Base-by-base conservation (phyloP, 2,329 filamentous ascomycete genomes). In the Ceratocystis colombiana region DNA sequence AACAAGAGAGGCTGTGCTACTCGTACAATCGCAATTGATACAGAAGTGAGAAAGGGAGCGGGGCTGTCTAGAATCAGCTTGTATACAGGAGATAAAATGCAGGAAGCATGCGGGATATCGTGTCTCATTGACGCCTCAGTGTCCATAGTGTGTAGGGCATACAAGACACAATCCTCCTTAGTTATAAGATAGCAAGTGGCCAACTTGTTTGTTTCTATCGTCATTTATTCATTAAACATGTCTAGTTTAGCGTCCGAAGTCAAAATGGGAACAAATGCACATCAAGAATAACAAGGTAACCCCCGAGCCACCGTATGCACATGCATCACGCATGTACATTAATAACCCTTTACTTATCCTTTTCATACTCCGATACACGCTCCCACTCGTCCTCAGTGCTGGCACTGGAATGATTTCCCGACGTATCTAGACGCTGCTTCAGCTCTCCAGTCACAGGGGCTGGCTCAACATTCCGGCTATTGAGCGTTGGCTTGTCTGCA, bases 381-480 rank as follows among this genome's bases (percentile, higher is more conserved):
- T 96, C 93, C 93, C 93, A 97, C 77, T 97, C 93, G 73, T 93
- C 93, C 77, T 97, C 93, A 3, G 92, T 96, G 76, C 90, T 93
- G 22, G 76, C 80, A 64, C 81, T 80, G 59, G 82, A 85, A 74
- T 80, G 83, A 28, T 77, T 78, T 46, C 78, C 79, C 63, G 76
- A 74, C 61, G 75, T 71, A 57, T 71, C 68, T 65, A 59, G 69
- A 59, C 80, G 78, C 63, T 78, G 79, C 75, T 82, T 84, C 70
- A 84, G 73, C 69, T 81, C 76, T 64, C 79, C 80, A 17, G 71
- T 70, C 64, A 71, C 69, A 71, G 79, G 77, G 25, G 75, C 71
- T 15, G 76, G 71, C 72, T 81, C 77, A n/a, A 78, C 75, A 68
- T 78, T 50, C 28, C 50, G 61, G 22, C 61, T 45, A 3, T 46